phyloP scores from a whole-genome alignment of 257 asterid genomes.

The Capsicum chinense region DNA sequence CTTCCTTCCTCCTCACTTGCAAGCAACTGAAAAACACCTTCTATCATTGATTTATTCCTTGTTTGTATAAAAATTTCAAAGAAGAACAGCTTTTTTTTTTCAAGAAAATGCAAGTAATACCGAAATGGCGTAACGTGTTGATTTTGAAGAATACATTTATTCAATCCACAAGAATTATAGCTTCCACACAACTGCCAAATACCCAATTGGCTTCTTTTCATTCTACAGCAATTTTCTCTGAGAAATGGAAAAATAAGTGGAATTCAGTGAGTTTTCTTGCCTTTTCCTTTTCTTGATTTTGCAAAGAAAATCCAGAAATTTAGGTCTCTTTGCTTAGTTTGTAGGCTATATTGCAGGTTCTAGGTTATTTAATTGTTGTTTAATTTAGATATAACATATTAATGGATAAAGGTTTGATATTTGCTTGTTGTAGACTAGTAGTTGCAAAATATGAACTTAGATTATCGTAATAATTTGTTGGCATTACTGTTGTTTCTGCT shows the following conservation, averaged over 20 bases:
- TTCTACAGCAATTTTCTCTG: conserved; percentile 47
- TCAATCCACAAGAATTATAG: conserved; percentile 46
- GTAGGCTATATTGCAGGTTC: not conserved
- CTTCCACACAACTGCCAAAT: conserved; percentile 29
- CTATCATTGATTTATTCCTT: not conserved
- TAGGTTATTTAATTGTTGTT: conserved; percentile 27
- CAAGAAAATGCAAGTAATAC: conserved; percentile 58
- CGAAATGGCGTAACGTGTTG: conserved; percentile 61
- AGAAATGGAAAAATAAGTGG: conserved; percentile 62
- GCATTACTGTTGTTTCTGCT: no score
- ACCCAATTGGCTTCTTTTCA: conserved; percentile 57
- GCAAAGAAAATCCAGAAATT: not conserved
- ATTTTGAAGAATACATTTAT: conserved; percentile 44
- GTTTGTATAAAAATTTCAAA: not conserved
- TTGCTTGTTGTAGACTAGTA: no score
- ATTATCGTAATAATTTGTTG: no score
- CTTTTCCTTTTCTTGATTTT: not conserved
- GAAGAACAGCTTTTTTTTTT: not conserved
- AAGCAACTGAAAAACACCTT: not conserved
- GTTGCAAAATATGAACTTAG: no score
- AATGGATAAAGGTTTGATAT: no score
- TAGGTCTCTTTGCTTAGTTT: not conserved
- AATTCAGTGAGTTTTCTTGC: conserved; percentile 48
- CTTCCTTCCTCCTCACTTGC: not conserved
- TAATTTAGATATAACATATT: not conserved